Evolutionary conservation across 2,329 filamentous ascomycete species (phyloP).

Genomic region (Stagonosporopsis rhizophila): DNA sequence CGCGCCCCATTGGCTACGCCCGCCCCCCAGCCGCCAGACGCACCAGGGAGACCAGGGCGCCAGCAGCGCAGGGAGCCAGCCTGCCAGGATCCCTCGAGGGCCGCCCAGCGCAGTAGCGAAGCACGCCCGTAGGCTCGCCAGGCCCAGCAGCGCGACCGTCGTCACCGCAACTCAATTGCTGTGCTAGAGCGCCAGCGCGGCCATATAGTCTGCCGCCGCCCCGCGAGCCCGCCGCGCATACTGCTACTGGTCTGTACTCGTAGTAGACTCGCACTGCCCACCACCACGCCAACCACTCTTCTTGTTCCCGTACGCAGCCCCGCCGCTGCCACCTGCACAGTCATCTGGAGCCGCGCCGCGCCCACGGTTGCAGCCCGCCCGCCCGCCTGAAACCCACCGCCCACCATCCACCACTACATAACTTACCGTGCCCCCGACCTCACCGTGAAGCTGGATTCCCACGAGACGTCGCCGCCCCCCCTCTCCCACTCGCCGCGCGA

Average conservation of each 20-base stretch:
- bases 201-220: conserved; percentile 34
- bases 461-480: conserved; percentile 58
- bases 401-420: not conserved
- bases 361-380: conserved; percentile 4
- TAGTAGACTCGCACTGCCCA: not conserved
- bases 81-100: too few relatives aligned
- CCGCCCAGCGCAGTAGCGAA: conserved; percentile 24
- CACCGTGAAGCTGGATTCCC: conserved; percentile 62
- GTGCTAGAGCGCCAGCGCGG: conserved; percentile 6
- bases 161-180: conserved; percentile 35
- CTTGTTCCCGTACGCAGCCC: not conserved
- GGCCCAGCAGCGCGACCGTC: conserved; percentile 22
- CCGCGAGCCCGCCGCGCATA: conserved; percentile 15
- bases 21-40: conserved; percentile 23
- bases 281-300: not conserved
- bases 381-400: too few relatives aligned
- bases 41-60: too few relatives aligned
- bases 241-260: not conserved
- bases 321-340: conserved; percentile 23
- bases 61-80: too few relatives aligned
- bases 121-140: conserved; percentile 17
- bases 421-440: conserved; percentile 9
- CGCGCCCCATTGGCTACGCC: conserved; percentile 28
- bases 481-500: conserved; percentile 61
- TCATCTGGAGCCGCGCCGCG: conserved; percentile 15